Evolutionary conservation across 495 filamentous ascomycete genomes (phyloP).

Genomic region (Neurospora sp.): DNA sequence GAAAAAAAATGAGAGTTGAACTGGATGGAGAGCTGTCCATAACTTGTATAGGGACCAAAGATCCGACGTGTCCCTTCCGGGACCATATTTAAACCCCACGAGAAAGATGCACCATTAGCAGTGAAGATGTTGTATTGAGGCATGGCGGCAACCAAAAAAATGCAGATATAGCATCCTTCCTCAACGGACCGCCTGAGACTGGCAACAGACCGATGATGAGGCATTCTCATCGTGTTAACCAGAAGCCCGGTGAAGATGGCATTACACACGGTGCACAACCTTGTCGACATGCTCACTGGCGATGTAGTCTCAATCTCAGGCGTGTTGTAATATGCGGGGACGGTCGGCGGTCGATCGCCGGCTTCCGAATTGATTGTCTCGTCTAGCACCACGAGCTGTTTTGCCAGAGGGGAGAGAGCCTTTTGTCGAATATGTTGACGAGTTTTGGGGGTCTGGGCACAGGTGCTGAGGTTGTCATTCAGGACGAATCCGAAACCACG

Average conservation of each 20-base stretch:
- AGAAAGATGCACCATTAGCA: too few relatives aligned
- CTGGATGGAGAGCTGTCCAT: rapidly evolving
- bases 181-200: neutral
- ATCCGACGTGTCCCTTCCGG: rapidly evolving
- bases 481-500: neutral
- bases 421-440: neutral
- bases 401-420: neutral
- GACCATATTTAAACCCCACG: too few relatives aligned
- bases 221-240: rapidly evolving
- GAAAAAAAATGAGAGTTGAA: rapidly evolving
- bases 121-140: rapidly evolving
- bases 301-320: neutral
- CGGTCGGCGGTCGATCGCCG: neutral
- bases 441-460: neutral
- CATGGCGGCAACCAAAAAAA: neutral
- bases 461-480: neutral
- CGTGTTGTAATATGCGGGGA: neutral
- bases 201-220: neutral
- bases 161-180: neutral
- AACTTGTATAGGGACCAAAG: rapidly evolving
- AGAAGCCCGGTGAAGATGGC: neutral
- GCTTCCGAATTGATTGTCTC: neutral
- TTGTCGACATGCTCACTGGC: neutral
- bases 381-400: neutral
- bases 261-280: neutral